Evolutionary conservation across 2,329 filamentous ascomycete species (phyloP), one percentile per base, ranked within the genome.

Genomic region (Fusarium incarnatum): DNA sequence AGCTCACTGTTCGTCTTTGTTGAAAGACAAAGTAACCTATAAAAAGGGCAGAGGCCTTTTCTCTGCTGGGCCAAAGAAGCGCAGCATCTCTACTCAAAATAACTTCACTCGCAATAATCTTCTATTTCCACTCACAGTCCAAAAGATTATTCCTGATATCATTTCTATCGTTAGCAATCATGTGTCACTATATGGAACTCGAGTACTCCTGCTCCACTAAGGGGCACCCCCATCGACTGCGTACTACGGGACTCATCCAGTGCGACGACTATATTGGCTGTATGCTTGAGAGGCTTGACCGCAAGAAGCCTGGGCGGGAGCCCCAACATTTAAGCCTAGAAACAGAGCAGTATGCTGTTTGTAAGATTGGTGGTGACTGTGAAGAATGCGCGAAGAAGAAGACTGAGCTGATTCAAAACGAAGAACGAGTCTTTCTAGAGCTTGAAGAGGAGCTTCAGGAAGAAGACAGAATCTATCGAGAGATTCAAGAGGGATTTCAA

Each of bases 141-240:
- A 37, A n/a, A 37, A 18, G 10, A 37, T n/a, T 37, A 37, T 37
- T n/a, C 16, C 12, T 7, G 9, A 12, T 37, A 37, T 10, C 34
- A n/a, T n/a, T 10, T 6, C 6, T 37, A n/a, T n/a, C 34, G 10
- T 37, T n/a, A 37, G 23, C 6, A 52, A 49, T 23, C 8, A 70
- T 70, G 67, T 70, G 67, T 12, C 53, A 20, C 20, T 32, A 54
- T 10, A 25, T 67, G 23, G 55, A 56, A 45, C 41, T 70, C 10
- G 62, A 70, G 13, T 70, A 53, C 16, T n/a, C 37, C 18, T 70
- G 67, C 25, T 70, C 53, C 12, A 61, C 22, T 6, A 15, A 40
- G 2, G 28, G 20, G 1, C n/a, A 59, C 2, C 46, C 25, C 1
- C 67, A 70, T 37, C 47, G 64, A 8, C 11, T 57, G 18, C 28